Conservation (phyloP, 768 basidiomycete species). For the Holtermannia corniformis region DNA sequence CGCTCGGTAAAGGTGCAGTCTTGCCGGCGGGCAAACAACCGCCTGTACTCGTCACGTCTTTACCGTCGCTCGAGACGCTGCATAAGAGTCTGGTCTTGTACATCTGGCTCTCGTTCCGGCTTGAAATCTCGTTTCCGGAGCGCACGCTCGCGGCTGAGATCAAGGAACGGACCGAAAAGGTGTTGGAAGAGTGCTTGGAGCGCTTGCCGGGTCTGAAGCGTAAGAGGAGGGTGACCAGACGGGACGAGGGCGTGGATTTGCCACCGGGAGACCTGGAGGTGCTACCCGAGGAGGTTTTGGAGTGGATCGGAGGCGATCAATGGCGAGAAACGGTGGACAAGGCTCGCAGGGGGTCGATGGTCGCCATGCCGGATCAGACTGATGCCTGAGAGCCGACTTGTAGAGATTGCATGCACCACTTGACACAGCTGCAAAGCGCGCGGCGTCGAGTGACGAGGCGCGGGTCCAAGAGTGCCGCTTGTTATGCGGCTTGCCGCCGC, state of each 20-base stretch:
- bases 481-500: too few species aligned
- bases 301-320: constrained; percentile 7
- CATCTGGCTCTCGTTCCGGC: constrained; percentile 71
- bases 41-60: constrained; percentile 25
- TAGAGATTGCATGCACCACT: too few species aligned
- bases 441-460: too few species aligned
- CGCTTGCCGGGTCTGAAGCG: constrained; percentile 31
- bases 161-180: constrained; percentile 57
- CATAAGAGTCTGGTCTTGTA: constrained; percentile 72
- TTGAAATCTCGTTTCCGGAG: constrained; percentile 59
- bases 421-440: too few species aligned
- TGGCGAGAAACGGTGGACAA: neutral
- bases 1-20: constrained; percentile 13
- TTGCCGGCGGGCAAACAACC: too few species aligned
- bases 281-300: constrained; percentile 2
- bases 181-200: constrained; percentile 53
- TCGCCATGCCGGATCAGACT: neutral
- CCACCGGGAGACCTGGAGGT: constrained; percentile 9
- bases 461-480: too few species aligned
- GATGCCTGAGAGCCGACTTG: too few species aligned
- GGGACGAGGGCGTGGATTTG: constrained; percentile 12
- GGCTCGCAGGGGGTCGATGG: neutral
- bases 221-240: constrained; percentile 10
- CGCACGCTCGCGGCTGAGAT: constrained; percentile 47
- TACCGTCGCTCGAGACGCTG: constrained; percentile 54